Conservation (phyloP, 805 yeast genomes). For the Lipomyces orientalis region DNA sequence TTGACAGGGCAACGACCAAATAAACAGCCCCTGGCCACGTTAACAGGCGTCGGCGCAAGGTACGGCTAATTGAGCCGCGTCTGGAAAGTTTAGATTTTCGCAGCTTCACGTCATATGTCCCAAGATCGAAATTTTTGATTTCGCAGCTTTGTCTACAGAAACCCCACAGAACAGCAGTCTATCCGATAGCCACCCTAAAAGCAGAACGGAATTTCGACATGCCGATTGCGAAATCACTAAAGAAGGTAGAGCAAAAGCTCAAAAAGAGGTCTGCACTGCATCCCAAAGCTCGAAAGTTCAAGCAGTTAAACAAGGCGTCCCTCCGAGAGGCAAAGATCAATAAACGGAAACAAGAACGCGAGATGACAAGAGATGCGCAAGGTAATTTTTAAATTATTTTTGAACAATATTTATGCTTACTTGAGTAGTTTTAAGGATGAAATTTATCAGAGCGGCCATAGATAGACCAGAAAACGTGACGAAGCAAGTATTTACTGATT, state of each 20-base stretch:
- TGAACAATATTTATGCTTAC: slow-evolving; percentile 1
- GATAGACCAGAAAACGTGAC: slow-evolving; percentile 45
- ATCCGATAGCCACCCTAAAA: background rate
- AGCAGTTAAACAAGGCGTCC: slow-evolving; percentile 83
- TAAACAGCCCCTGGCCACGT: background rate
- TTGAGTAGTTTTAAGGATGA: slow-evolving; percentile 54
- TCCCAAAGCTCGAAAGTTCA: slow-evolving; percentile 88
- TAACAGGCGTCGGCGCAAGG: background rate
- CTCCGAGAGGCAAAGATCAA: slow-evolving; percentile 76
- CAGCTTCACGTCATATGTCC: background rate
- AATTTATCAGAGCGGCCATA: slow-evolving; percentile 66
- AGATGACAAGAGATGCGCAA: slow-evolving; percentile 53
- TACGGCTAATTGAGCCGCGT: background rate
- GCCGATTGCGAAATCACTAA: slow-evolving; percentile 72
- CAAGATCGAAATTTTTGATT: background rate
- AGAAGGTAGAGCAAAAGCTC: slow-evolving; percentile 67
- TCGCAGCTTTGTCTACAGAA: background rate
- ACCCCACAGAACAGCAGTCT: background rate
- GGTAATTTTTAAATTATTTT: slow-evolving; percentile 32
- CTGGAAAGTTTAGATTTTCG: background rate
- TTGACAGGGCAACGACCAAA: background rate
- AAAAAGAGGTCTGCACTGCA: slow-evolving; percentile 64
- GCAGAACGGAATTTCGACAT: slow-evolving; percentile 44
- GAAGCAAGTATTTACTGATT: slow-evolving; percentile 54
- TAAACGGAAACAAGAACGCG: slow-evolving; percentile 58